phyloP scores from a whole-genome alignment of 208 protist species.

The Wallacemonas sp. region DNA sequence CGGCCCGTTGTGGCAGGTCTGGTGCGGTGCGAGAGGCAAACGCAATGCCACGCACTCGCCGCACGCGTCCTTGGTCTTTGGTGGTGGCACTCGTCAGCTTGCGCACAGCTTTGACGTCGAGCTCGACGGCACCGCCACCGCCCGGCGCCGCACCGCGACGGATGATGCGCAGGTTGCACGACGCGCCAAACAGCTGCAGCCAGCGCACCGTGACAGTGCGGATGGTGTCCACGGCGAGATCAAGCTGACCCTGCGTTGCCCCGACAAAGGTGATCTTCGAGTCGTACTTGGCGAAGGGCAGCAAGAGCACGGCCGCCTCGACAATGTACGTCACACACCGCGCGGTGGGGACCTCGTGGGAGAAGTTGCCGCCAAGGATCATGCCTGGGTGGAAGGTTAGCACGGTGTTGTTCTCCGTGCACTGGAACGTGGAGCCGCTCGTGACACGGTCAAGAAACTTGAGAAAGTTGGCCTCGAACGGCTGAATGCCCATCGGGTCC shows the following conservation, averaged over 20 bases:
- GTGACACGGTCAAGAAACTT: conserved; percentile 93
- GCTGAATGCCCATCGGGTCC: conserved; percentile 75
- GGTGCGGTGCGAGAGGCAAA: conserved; percentile 85
- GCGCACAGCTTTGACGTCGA: conserved; percentile 77
- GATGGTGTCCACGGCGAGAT: conserved; percentile 88
- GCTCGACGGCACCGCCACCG: conserved; percentile 87
- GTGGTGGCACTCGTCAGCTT: conserved; percentile 67
- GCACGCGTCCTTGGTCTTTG: conserved; percentile 79
- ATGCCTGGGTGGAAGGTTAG: conserved; percentile 89
- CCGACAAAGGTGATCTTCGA: conserved; percentile 85
- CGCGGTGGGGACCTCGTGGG: conserved; percentile 75
- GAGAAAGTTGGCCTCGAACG: conserved; percentile 89
- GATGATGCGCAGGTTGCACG: conserved; percentile 75
- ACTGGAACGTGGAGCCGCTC: conserved; percentile 80
- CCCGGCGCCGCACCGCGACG: conserved; percentile 77
- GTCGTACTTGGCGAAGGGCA: conserved; percentile 92
- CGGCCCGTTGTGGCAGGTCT: conserved; percentile 86
- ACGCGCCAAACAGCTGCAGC: conserved; percentile 89
- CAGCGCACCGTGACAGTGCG: conserved; percentile 90
- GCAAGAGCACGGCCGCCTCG: conserved; percentile 83
- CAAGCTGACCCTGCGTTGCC: conserved; percentile 80
- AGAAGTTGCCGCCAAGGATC: conserved; percentile 89
- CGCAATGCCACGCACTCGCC: conserved; percentile 92
- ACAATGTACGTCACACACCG: conserved; percentile 88
- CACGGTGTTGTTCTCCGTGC: conserved; percentile 70